A percentile compares a stretch with the other conserved stretches of the same genome.
Evolutionary conservation across 805 yeast genomes (phyloP).

Genomic region (Kuraishia floccosa): DNA sequence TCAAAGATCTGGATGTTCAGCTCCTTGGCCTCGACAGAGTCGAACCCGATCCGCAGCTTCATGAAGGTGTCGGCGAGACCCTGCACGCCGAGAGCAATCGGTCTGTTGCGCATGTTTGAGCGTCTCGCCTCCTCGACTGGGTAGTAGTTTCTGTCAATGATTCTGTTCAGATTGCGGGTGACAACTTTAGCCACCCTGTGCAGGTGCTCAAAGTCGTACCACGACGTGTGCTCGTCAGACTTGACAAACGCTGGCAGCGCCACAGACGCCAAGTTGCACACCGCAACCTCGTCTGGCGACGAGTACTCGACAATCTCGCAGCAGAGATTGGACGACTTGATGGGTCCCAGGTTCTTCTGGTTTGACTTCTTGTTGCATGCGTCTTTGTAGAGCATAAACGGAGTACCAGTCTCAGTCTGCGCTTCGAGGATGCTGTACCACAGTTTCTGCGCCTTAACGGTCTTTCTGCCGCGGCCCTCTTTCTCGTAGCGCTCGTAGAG

Average conservation of each 20-base stretch:
- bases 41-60: conserved; percentile 45
- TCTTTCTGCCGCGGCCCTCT: conserved; percentile 36
- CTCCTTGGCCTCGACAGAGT: conserved; percentile 43
- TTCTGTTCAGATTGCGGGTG: conserved; percentile 41
- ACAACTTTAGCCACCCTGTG: conserved; percentile 45
- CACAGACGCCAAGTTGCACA: conserved; percentile 50
- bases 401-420: conserved; percentile 57
- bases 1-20: conserved; percentile 50
- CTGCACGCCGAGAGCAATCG: conserved; percentile 54
- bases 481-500: conserved; percentile 40
- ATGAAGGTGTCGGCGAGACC: conserved; percentile 51
- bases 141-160: conserved; percentile 44
- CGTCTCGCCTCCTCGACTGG: conserved; percentile 43
- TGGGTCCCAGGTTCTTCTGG: conserved; percentile 49
- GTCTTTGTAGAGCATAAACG: conserved; percentile 54
- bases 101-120: conserved; percentile 48
- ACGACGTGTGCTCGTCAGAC: conserved; percentile 24
- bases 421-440: conserved; percentile 53
- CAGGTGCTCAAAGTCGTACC: conserved; percentile 45
- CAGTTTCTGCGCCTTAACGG: conserved; percentile 46
- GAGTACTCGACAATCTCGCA: conserved; percentile 56
- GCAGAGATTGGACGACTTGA: conserved; percentile 51
- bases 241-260: conserved; percentile 48
- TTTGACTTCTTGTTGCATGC: conserved; percentile 48
- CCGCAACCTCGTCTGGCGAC: conserved; percentile 46